A percentile compares a stretch with the other conserved stretches of the same genome.
These are phyloP conservation scores for Ophidiomyces ophidiicola DNA, from an alignment of 2,329 filamentous ascomycete genomes.

Conservation along the genomic window DNA sequence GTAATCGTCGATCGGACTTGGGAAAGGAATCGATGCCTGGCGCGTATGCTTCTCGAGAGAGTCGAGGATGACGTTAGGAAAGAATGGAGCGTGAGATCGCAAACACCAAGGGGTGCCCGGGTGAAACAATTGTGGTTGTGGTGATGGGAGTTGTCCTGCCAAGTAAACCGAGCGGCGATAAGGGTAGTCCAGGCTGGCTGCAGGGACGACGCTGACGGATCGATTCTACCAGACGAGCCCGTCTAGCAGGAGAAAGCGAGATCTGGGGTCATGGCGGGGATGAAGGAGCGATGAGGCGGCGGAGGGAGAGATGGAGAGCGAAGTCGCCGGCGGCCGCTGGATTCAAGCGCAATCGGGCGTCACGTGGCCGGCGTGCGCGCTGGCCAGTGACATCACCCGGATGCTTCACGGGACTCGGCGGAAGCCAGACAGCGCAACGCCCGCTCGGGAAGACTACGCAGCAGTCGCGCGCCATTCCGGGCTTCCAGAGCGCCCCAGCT, in stretches of 20 bases:
- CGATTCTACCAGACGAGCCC: constrained; percentile 34
- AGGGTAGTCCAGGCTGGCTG: constrained; percentile 35
- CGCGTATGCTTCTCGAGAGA: too few species aligned
- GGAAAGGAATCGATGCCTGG: too few species aligned
- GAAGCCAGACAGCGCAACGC: neutral
- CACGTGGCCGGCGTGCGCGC: constrained; percentile 25
- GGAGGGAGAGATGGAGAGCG: constrained; percentile 13
- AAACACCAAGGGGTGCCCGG: too few species aligned
- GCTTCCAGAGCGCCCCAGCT: too few species aligned
- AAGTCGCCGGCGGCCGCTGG: constrained; percentile 1
- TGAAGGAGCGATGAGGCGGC: constrained; percentile 17
- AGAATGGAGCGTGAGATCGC: too few species aligned
- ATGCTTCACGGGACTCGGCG: constrained; percentile 27
- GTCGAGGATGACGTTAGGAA: too few species aligned
- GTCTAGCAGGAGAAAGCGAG: constrained; percentile 35
- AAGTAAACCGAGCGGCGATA: constrained; percentile 35
- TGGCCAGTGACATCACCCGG: constrained; percentile 32
- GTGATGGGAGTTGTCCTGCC: constrained; percentile 21
- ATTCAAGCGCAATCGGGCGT: constrained; percentile 18
- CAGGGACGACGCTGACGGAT: constrained; percentile 33
- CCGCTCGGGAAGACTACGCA: too few species aligned
- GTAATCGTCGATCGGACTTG: too few species aligned
- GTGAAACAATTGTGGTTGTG: neutral
- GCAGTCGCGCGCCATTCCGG: too few species aligned
- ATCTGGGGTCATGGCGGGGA: too few species aligned